Percentiles rank a stretch among this genome's conserved stretches.
These are phyloP conservation scores for Sphaerulina populicola DNA, from an alignment of 2,329 filamentous ascomycete genomes.

Conservation along the genomic window DNA sequence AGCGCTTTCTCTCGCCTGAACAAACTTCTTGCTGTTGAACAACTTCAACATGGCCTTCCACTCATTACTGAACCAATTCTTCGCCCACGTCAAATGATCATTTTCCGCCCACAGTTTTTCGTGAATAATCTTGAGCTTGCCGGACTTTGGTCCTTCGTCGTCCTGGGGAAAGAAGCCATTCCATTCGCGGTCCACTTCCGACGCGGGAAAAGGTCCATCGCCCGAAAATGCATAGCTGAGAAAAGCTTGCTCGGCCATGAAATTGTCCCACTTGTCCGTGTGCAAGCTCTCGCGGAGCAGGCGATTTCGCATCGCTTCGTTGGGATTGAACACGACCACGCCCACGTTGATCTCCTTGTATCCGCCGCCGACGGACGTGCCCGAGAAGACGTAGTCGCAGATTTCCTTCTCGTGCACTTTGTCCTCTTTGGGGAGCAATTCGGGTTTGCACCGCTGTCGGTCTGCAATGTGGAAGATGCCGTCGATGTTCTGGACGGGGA, in stretches of 20 bases:
- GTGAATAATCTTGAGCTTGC: conserved; percentile 19
- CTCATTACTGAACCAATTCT: conserved; percentile 14
- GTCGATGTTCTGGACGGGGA: conserved; percentile 21
- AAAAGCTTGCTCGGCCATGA: conserved; percentile 21
- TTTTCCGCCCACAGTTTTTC: conserved; percentile 19
- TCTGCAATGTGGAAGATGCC: conserved; percentile 18
- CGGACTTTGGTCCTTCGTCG: conserved; percentile 12
- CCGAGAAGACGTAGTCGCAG: conserved; percentile 19
- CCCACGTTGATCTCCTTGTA: conserved; percentile 20
- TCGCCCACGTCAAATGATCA: conserved; percentile 13
- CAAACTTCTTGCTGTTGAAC: conserved; percentile 18
- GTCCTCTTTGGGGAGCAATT: conserved; percentile 21
- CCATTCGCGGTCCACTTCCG: conserved; percentile 16
- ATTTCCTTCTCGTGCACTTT: conserved; percentile 11
- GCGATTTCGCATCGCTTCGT: conserved; percentile 19
- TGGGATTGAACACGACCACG: conserved; percentile 19
- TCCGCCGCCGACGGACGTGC: conserved; percentile 9
- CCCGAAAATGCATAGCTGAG: conserved; percentile 14
- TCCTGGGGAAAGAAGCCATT: conserved; percentile 19
- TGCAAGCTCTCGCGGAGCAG: conserved; percentile 14
- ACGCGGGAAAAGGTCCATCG: conserved; percentile 17
- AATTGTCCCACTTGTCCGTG: conserved; percentile 18
- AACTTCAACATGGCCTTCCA: conserved; percentile 17
- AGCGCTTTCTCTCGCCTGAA: conserved; percentile 6
- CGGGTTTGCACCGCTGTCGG: conserved; percentile 12